Percentiles rank a stretch among this genome's conserved stretches.
These are phyloP conservation scores for Lycium barbarum DNA, from an alignment of 257 asterid genomes.

Conservation along the genomic window DNA sequence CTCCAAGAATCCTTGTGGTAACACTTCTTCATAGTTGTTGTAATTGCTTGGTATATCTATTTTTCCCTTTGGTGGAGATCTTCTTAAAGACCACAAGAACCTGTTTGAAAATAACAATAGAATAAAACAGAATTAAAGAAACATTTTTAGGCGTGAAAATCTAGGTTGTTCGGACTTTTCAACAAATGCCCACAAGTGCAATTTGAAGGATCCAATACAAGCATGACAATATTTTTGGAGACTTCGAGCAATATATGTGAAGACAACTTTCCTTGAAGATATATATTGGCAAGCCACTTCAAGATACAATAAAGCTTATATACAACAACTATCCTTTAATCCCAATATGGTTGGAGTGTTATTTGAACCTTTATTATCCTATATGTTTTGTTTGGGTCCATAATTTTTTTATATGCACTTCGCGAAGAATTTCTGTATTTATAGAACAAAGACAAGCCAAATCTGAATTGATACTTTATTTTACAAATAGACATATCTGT, in stretches of 20 bases:
- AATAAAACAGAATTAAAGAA: not conserved
- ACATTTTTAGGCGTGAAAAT: not conserved
- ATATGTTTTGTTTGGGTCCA: not conserved
- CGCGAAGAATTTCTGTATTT: too few species aligned
- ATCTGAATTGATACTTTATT: too few species aligned
- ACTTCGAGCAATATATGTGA: not conserved
- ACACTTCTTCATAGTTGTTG: constrained; percentile 22
- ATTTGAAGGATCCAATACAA: not conserved
- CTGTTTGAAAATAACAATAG: not conserved
- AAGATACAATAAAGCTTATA: not conserved
- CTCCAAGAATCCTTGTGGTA: constrained; percentile 39
- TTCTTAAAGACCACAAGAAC: constrained; percentile 40
- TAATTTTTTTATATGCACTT: too few species aligned
- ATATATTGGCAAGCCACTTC: not conserved
- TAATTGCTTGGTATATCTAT: constrained; percentile 6
- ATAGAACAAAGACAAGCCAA: too few species aligned
- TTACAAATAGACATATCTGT: too few species aligned
- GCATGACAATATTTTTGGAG: not conserved
- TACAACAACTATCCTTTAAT: not conserved
- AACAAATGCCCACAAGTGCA: accelerated
- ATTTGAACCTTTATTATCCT: not conserved
- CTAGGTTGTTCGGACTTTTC: not conserved
- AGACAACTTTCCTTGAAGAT: not conserved
- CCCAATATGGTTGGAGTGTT: not conserved
- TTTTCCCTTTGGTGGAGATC: constrained; percentile 25